Evolutionary conservation across 2,329 filamentous ascomycete genomes (phyloP).

Genomic region (Ascochyta rabiei): DNA sequence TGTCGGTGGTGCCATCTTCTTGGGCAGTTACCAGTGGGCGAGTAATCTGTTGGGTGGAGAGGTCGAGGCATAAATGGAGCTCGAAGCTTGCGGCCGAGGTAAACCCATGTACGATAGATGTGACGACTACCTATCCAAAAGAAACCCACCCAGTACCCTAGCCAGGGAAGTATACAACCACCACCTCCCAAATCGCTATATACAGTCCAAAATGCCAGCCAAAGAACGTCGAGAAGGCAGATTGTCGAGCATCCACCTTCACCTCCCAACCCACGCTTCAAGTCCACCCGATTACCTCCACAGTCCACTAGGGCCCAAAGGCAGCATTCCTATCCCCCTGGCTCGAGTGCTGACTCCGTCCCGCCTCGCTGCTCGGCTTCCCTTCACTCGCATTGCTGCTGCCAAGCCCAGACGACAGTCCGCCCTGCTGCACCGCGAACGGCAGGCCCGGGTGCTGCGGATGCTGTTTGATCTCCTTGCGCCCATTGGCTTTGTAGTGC

Average conservation of each 20-base stretch:
- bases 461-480: slow-evolving; percentile 62
- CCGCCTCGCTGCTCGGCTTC: slow-evolving; percentile 42
- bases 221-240: slow-evolving; percentile 1
- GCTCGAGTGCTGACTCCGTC: slow-evolving; percentile 30
- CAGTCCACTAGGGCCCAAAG: slow-evolving; percentile 22
- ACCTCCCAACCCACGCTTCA: background rate
- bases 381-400: slow-evolving; percentile 41
- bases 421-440: slow-evolving; percentile 13
- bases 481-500: slow-evolving; percentile 91
- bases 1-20: slow-evolving; percentile 89
- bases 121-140: slow-evolving; percentile 1
- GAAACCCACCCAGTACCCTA: background rate
- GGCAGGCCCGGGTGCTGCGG: slow-evolving; percentile 26
- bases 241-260: background rate
- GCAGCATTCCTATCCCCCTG: slow-evolving; percentile 22
- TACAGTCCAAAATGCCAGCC: slow-evolving; percentile 4
- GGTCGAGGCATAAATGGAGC: slow-evolving; percentile 2
- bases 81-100: background rate
- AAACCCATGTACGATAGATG: slow-evolving; percentile 2
- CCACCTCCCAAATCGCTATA: background rate
- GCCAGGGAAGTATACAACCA: background rate
- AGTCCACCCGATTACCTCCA: background rate
- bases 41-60: slow-evolving; percentile 71
- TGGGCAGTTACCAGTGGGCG: slow-evolving; percentile 91
- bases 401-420: slow-evolving; percentile 10